A percentile compares a stretch with the other conserved stretches of the same genome.
Evolutionary conservation across 257 asterid genomes (phyloP).

Genomic region (Gentiana dahurica): DNA sequence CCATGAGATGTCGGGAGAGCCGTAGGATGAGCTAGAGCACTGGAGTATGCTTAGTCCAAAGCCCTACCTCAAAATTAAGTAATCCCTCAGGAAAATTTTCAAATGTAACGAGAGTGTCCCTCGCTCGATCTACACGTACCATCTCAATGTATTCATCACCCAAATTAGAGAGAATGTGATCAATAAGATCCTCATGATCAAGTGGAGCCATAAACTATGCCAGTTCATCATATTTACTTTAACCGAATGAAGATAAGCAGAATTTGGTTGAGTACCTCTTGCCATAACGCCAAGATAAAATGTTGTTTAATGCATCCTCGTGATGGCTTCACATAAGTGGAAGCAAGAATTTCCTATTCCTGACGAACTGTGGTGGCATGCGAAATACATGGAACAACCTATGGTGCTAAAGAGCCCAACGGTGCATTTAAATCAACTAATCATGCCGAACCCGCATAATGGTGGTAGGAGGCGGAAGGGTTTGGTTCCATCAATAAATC

Average conservation of each 20-base stretch:
- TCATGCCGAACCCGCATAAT: no score
- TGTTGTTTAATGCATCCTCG: background rate
- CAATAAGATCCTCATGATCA: constrained; percentile 3
- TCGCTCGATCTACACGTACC: no score
- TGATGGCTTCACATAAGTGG: background rate
- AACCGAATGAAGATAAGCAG: background rate
- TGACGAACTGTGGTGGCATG: no score
- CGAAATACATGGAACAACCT: background rate
- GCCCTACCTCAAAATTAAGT: no score
- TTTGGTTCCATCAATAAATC: no score
- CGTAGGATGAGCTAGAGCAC: no score
- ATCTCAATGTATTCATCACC: background rate
- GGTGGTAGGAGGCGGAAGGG: no score
- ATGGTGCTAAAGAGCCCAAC: constrained; percentile 4
- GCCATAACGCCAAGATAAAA: fast-evolving
- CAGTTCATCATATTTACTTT: background rate
- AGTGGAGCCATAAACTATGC: background rate
- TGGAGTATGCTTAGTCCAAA: no score
- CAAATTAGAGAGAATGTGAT: background rate
- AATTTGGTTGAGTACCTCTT: background rate
- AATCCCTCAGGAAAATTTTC: no score
- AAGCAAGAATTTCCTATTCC: background rate
- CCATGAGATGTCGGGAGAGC: no score
- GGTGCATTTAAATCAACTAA: no score
- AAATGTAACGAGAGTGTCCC: no score